These are phyloP conservation scores for Tilletia walkeri DNA, from an alignment of 1,284 basidiomycete genomes.

Conservation along the genomic window DNA sequence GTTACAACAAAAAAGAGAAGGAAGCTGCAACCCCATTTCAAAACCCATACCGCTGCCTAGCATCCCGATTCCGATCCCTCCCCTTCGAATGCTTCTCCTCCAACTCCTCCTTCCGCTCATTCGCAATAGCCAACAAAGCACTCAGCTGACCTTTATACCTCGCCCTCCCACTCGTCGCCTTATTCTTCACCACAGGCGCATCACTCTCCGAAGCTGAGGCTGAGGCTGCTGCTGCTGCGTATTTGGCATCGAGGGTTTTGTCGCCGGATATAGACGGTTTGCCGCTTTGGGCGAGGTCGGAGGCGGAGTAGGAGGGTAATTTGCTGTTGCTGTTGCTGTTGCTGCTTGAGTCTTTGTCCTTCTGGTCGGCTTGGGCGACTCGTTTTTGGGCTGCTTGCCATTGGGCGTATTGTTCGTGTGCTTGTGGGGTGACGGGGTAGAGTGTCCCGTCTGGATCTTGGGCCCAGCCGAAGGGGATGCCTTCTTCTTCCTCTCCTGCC, in stretches of 20 bases:
- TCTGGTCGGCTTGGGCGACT: neutral
- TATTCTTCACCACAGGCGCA: slow-evolving; percentile 16
- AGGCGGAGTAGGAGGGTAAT: slow-evolving; percentile 10
- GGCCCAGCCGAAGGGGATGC: slow-evolving; percentile 45
- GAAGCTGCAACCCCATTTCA: neutral
- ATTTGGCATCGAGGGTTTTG: slow-evolving; percentile 32
- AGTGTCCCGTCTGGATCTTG: slow-evolving; percentile 51
- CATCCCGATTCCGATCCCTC: slow-evolving; percentile 26
- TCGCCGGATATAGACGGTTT: neutral
- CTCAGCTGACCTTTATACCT: slow-evolving; percentile 46
- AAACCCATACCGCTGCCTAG: slow-evolving; percentile 35
- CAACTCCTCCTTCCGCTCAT: slow-evolving; percentile 37
- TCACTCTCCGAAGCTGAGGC: neutral
- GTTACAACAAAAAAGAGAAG: too few relatives aligned
- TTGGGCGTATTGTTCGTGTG: slow-evolving; percentile 39
- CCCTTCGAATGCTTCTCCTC: slow-evolving; percentile 46
- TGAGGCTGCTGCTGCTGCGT: slow-evolving; percentile 35
- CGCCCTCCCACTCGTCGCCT: slow-evolving; percentile 31
- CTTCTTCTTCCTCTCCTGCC: slow-evolving; percentile 15
- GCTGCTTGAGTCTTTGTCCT: neutral
- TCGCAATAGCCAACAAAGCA: slow-evolving; percentile 42
- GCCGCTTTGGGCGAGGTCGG: slow-evolving; percentile 10
- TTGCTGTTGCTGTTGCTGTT: neutral
- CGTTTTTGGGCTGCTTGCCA: slow-evolving; percentile 23
- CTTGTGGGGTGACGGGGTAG: slow-evolving; percentile 52